Percentiles rank a stretch among this genome's conserved stretches.
Conservation (phyloP, 1,284 basidiomycete genomes). For the Heterobasidion irregulare region DNA sequence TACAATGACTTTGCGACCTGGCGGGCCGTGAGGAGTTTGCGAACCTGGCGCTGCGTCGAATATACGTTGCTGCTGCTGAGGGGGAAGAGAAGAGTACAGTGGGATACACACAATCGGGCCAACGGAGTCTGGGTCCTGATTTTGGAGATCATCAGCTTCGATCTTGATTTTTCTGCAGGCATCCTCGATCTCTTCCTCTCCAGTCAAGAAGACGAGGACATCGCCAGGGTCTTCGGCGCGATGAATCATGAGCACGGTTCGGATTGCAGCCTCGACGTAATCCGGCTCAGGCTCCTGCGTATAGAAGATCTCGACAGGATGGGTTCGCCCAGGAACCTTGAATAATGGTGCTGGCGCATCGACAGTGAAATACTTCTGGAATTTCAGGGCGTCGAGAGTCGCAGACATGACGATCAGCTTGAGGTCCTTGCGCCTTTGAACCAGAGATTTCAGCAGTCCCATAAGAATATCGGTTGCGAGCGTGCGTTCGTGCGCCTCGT, state of each 20-base stretch:
- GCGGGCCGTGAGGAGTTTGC: slow-evolving; percentile 57
- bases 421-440: slow-evolving; percentile 78
- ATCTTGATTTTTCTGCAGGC: slow-evolving; percentile 90
- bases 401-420: slow-evolving; percentile 99
- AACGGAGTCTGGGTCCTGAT: slow-evolving; percentile 66
- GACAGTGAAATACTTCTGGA: slow-evolving; percentile 91
- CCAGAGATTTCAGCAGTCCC: slow-evolving; percentile 79
- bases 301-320: slow-evolving; percentile 95
- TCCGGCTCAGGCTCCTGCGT: slow-evolving; percentile 95
- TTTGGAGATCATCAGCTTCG: slow-evolving; percentile 76
- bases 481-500: slow-evolving; percentile 98
- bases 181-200: slow-evolving; percentile 98
- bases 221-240: slow-evolving; percentile 94
- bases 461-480: slow-evolving; percentile 98
- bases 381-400: slow-evolving; percentile 94
- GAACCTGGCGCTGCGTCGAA: slow-evolving; percentile 82
- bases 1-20: slow-evolving; percentile 90
- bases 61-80: slow-evolving; percentile 90
- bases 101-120: slow-evolving; percentile 88
- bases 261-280: slow-evolving; percentile 95
- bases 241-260: slow-evolving; percentile 97
- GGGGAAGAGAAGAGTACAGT: slow-evolving; percentile 90
- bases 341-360: slow-evolving; percentile 72
- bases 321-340: slow-evolving; percentile 94
- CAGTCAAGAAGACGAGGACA: slow-evolving; percentile 91